Conservation (phyloP, 2,329 filamentous ascomycete species). For the Diaporthe sp. region DNA sequence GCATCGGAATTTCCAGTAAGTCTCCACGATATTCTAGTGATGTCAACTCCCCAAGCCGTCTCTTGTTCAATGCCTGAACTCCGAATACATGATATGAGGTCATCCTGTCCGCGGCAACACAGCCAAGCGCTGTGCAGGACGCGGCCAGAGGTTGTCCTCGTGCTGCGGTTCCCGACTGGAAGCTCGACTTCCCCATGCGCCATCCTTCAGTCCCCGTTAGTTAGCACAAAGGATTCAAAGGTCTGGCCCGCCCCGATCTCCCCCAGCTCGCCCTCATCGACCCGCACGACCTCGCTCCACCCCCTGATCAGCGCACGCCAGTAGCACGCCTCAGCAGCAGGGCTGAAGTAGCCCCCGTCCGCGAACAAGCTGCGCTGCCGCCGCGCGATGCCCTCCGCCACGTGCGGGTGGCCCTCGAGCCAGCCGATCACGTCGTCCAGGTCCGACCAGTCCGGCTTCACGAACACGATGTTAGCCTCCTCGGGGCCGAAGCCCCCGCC, state of each 20-base stretch:
- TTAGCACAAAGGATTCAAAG: constrained; percentile 57
- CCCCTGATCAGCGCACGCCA: constrained; percentile 64
- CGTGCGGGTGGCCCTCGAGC: constrained; percentile 58
- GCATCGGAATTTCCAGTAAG: background rate
- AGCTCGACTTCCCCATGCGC: no score
- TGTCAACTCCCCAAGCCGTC: background rate
- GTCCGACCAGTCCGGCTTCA: constrained; percentile 65
- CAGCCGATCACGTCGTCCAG: constrained; percentile 60
- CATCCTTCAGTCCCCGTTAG: constrained; percentile 43
- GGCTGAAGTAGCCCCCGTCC: constrained; percentile 60
- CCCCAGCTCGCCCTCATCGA: constrained; percentile 52
- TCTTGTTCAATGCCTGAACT: background rate
- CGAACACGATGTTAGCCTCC: constrained; percentile 65
- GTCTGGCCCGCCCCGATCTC: constrained; percentile 49
- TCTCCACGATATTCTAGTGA: background rate
- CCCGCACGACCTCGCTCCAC: constrained; percentile 59
- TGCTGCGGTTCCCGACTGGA: background rate
- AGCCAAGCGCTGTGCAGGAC: background rate
- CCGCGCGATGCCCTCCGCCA: constrained; percentile 61
- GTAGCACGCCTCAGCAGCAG: constrained; percentile 67
- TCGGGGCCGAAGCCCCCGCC: constrained; percentile 49
- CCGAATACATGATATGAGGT: background rate
- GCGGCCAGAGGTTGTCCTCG: background rate
- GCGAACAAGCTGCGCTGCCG: constrained; percentile 61
- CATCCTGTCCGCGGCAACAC: background rate